Base-by-base conservation (phyloP, 2,329 filamentous ascomycete genomes). In the Fusarium fujikuroi region DNA sequence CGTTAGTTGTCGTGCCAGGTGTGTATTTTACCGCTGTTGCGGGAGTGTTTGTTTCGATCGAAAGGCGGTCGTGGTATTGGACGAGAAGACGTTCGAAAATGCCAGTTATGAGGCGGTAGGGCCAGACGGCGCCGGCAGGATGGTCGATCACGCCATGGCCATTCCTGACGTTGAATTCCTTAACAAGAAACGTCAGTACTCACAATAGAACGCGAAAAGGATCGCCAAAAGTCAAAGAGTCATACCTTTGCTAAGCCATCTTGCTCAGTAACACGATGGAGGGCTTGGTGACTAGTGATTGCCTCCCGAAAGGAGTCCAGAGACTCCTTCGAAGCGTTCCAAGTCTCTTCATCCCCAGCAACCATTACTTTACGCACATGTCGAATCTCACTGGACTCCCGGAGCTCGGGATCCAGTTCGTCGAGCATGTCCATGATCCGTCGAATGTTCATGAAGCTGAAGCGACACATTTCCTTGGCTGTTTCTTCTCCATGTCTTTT, bases 1-100 rank as follows among this genome's bases (percentile, higher is more conserved):
- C n/a, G 15, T 36, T 16, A 5, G 0, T 4, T 4, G 7, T 15
- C 11, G 16, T 23, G 2, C 8, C 10, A 23, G 11, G 9, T 14
- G 1, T 10, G 9, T 36, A 25, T 14, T 19, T 15, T 25, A 52
- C 25, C 30, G n/a, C 47, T 19, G 11, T 52, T 12, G n/a, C 47
- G 6, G 47, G 47, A 4, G 47, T 52, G 5, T 52, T 25, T 8
- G 30, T 36, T n/a, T 52, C 47, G 11, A 52, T 52, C 11, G 30
- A 52, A 23, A 52, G 47, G 3, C 30, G 47, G 30, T 36, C 21
- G 47, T 34, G 47, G 11, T 36, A 25, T 25, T 52, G 47, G 21
- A 36, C 30, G 9, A 52, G 47, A 36, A 52, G 47, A 10, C 47
- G n/a, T 34, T 52, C n/a, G 8, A 52, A 52, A 3, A 36, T 52